Percentiles rank a stretch among this genome's conserved stretches.
These are phyloP conservation scores for Ailanthus altissimus DNA, from an alignment of 345 rosid species.

Conservation along the genomic window DNA sequence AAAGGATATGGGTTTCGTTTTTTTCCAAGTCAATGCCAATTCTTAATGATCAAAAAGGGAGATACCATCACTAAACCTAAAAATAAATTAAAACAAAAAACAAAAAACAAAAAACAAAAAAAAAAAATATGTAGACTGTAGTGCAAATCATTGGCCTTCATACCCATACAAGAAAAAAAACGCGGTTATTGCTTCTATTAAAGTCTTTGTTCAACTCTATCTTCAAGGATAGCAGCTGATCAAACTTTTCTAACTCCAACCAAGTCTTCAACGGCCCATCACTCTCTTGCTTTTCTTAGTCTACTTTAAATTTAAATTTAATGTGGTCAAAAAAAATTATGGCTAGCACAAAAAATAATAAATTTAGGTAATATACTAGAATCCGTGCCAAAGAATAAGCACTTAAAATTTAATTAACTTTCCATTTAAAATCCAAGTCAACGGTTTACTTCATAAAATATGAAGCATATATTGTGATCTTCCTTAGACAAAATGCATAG, in stretches of 20 bases:
- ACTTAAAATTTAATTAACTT: background rate
- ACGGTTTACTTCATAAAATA: background rate
- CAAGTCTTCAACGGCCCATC: background rate
- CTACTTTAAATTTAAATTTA: background rate
- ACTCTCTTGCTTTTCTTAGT: background rate
- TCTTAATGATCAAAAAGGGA: background rate
- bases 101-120: too few relatives aligned
- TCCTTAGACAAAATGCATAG: background rate
- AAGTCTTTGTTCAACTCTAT: background rate
- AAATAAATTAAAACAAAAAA: too few relatives aligned
- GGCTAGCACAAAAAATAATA: background rate
- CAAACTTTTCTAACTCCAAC: background rate
- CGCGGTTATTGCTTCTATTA: background rate
- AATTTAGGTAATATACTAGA: background rate
- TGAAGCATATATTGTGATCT: background rate
- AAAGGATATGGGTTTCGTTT: background rate
- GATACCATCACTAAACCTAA: background rate
- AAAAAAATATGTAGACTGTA: too few relatives aligned
- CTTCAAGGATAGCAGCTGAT: background rate
- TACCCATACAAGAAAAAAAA: background rate
- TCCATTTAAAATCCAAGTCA: background rate
- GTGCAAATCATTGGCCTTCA: background rate
- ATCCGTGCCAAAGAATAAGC: background rate
- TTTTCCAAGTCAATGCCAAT: background rate
- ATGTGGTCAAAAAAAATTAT: background rate